These are phyloP conservation scores for Usnea hakonensis DNA, from an alignment of 495 filamentous ascomycete species.

Conservation along the genomic window DNA sequence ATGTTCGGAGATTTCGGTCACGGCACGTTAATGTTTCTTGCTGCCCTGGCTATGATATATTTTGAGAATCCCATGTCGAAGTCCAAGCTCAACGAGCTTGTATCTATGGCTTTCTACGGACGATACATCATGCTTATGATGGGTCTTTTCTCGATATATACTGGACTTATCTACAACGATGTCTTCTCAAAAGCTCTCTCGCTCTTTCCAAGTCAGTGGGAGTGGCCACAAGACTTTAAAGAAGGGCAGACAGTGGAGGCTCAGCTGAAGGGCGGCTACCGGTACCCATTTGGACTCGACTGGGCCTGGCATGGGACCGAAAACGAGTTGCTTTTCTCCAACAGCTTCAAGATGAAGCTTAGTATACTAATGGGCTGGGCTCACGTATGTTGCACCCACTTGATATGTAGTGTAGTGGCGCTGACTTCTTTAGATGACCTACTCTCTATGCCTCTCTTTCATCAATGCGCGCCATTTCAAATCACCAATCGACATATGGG, in stretches of 20 bases:
- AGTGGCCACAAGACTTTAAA: slow-evolving; percentile 64
- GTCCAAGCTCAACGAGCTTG: slow-evolving; percentile 87
- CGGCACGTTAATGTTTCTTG: slow-evolving; percentile 72
- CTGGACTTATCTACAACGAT: slow-evolving; percentile 96
- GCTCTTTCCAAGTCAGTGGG: slow-evolving; percentile 82
- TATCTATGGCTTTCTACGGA: slow-evolving; percentile 97
- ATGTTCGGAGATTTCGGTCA: slow-evolving; percentile 99
- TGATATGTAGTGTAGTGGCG: slow-evolving; percentile 4
- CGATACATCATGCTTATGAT: slow-evolving; percentile 98
- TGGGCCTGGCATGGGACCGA: slow-evolving; percentile 96
- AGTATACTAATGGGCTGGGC: slow-evolving; percentile 92
- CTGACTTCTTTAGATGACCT: slow-evolving; percentile 66
- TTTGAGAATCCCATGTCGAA: slow-evolving; percentile 78
- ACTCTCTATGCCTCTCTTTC: slow-evolving; percentile 85
- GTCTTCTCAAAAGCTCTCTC: slow-evolving; percentile 88
- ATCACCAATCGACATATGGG: slow-evolving; percentile 86
- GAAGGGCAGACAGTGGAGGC: slow-evolving; percentile 54
- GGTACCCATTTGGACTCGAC: slow-evolving; percentile 92
- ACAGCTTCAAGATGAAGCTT: slow-evolving; percentile 99
- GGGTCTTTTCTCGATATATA: slow-evolving; percentile 94
- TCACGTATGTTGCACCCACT: slow-evolving; percentile 48
- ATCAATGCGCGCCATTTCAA: slow-evolving; percentile 94
- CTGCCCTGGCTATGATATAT: slow-evolving; percentile 85
- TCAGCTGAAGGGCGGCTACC: slow-evolving; percentile 58
- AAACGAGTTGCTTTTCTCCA: slow-evolving; percentile 86